Base-by-base conservation (phyloP, 345 rosid species). In the Triadica sebifera region DNA sequence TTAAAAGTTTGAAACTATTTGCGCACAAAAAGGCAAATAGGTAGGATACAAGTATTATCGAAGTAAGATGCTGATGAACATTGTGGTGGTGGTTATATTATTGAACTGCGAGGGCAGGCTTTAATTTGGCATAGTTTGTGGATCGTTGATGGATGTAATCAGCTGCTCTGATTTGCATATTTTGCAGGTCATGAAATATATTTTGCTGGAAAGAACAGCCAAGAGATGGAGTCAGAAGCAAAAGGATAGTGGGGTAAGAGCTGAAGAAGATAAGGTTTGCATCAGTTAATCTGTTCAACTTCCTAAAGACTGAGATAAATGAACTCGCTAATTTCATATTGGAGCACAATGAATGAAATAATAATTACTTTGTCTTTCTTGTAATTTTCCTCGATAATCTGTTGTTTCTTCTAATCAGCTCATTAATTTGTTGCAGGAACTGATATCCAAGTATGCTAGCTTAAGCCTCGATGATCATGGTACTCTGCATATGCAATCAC, bases 121-220 rank as follows among this genome's bases (percentile, higher is more conserved):
- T 16, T 50, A n/a, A 5, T 51, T 17, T 51, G n/a, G 56, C 56
- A 17, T 51, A n/a, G 56, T 51, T 51, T 51, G 6, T 51, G n/a
- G n/a, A 51, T 51, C 53, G 15, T 12, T 12, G 16, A 12, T 50
- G 34, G 2, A 29, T 29, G 34, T 29, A 29, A 29, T 29, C 1
- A 29, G 34, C 1, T 29, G 34, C 34, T 29, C 34, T 29, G 34
- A 1, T 29, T 29, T 29, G 34, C 34, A 7, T 13, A 22, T 13
- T 47, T 58, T 71, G 65, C 74, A 71, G 74, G 74, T 71, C 22
- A 58, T 71, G 65, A 71, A 70, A 57, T 70, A 70, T 43, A 58
- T 70, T n/a, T 20, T 70, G 74, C 51, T 70, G 43, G 74, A 70
- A 22, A 45, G 65, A 58, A 71, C 57, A 8, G 74, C 74, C 17